Base-by-base conservation (phyloP, 306 rosid species). In the Quercus variabilis region DNA sequence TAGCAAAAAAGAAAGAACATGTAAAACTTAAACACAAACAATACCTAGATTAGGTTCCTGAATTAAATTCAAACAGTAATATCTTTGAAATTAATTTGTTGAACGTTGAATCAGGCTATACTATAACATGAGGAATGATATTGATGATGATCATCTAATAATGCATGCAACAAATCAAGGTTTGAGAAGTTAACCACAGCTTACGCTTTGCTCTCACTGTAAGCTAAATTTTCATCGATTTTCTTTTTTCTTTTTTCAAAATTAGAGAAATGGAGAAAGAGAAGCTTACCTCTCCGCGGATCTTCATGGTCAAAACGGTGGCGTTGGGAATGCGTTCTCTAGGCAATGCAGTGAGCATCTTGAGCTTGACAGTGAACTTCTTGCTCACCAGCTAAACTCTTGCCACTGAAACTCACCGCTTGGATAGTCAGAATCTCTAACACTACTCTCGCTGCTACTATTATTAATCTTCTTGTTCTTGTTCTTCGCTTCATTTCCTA, bases 321-420 rank as follows among this genome's bases (percentile, higher is more conserved):
- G 91, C 97, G 74, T 91, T 82, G 25, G 79, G 92, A 55, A 95
- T 84, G 26, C 98, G 99, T 78, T 90, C 87, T 94, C 95, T 87
- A 5, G 99, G 99, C 51, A 85, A 87, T 0, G 99, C 99, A 20
- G 78, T 59, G 25, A 95, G 87, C 94, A 90, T 90, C 75, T 70
- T 88, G 21, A 95, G 93, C 81, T 95, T 91, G n/a, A 89, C 93
- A 38, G 79, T 11, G 69, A 86, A 79, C 57, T 86, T 87, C 72
- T 75, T 90, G n/a, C n/a, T 96, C 92, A 91, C 13, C 85, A 82
- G 4, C 89, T 83, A 54, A 86, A 13, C 26, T 92, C 85, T 64
- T 83, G 43, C 55, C 89, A 91, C 67, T 83, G 79, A 46, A 92
- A 90, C 71, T 91, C 94, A 18, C 96, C 98, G 4, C 71, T 86